phyloP scores from a whole-genome alignment of 805 yeast genomes.

The Lachancea sp. region DNA sequence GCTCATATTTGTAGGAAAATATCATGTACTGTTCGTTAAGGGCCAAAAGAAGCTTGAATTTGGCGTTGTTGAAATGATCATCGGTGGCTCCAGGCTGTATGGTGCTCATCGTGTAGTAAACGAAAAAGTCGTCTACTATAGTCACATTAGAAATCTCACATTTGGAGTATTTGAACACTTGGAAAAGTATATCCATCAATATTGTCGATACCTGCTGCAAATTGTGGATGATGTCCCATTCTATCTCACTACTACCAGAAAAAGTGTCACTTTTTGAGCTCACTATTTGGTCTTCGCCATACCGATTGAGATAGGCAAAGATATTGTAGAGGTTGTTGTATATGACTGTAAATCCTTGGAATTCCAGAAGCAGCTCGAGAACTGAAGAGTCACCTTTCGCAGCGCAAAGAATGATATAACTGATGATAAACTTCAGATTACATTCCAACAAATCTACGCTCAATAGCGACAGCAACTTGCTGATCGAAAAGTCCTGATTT shows the following conservation, averaged over 20 bases:
- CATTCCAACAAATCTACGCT: conserved; percentile 32
- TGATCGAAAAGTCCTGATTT: conserved; percentile 40
- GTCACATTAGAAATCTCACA: conserved; percentile 38
- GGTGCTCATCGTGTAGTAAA: conserved; percentile 42
- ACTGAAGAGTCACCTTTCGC: conserved; percentile 38
- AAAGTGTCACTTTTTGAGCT: conserved; percentile 5
- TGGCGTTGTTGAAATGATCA: conserved; percentile 57
- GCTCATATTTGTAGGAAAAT: conserved; percentile 32
- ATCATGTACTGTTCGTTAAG: conserved; percentile 87
- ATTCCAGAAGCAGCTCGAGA: conserved; percentile 43
- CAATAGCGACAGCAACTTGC: conserved; percentile 44
- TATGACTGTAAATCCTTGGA: conserved; percentile 45
- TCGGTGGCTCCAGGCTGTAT: conserved; percentile 41
- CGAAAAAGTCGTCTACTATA: conserved; percentile 38
- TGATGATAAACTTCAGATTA: conserved; percentile 37
- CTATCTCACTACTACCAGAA: conserved; percentile 21
- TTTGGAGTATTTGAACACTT: conserved; percentile 46
- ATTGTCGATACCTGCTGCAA: conserved; percentile 37
- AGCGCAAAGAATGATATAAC: conserved; percentile 41
- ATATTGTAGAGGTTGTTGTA: conserved; percentile 36
- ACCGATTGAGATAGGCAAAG: conserved; percentile 30
- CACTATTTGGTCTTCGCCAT: conserved; percentile 15
- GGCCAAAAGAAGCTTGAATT: conserved; percentile 64
- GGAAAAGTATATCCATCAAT: conserved; percentile 48
- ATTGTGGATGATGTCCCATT: conserved; percentile 29